Evolutionary conservation across 2,329 filamentous ascomycete genomes (phyloP), one percentile per base, ranked within the genome.

Genomic region (Madurella mycetomatis): DNA sequence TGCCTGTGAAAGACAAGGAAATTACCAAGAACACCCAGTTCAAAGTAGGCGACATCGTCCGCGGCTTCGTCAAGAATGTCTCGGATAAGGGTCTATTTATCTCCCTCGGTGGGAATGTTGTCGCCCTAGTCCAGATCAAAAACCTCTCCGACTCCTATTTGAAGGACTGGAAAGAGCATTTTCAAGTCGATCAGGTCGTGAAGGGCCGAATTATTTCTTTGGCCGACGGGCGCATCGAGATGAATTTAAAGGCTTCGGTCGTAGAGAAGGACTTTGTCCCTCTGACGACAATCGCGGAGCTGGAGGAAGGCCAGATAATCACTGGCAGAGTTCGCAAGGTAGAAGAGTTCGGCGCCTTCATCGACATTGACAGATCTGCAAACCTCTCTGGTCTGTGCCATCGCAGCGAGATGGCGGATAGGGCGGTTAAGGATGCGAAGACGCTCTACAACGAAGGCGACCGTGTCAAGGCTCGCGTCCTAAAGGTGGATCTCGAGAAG

Each of bases 351-450:
- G 94, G 94, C 60, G 92, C 92, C 5, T 99, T 99, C 69, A 88
- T 99, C 63, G 83, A 95, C 42, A 77, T 99, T 17, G 90, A 96
- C 69, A 85, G 87, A 56, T 95, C 92, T 4, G 79, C 83, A 52
- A 95, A 95, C 62, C 84, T 99, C 58, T 95, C 92, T 63, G 94
- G 94, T 58, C 80, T 99, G 9, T 97, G 92, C 69, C 94, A 99
- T 70, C 84, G 88, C 58, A 92, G 85, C 60, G 87, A 99, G 69
- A 91, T 99, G 80, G 92, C 94, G 0, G 90, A 96, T 61, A 85
- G 86, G 63, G 75, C 80, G 5, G 85, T 96, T 19, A 80, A 88
- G 49, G 89, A 97, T 73, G 88, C 92, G n/a, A 85, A 83, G 59
- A 92, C 91, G 66, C 78, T 99, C 41, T 97, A 96, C 70, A 87